Conservation (phyloP, 2,329 filamentous ascomycete genomes). For the Scolecobasidium constrictum region DNA sequence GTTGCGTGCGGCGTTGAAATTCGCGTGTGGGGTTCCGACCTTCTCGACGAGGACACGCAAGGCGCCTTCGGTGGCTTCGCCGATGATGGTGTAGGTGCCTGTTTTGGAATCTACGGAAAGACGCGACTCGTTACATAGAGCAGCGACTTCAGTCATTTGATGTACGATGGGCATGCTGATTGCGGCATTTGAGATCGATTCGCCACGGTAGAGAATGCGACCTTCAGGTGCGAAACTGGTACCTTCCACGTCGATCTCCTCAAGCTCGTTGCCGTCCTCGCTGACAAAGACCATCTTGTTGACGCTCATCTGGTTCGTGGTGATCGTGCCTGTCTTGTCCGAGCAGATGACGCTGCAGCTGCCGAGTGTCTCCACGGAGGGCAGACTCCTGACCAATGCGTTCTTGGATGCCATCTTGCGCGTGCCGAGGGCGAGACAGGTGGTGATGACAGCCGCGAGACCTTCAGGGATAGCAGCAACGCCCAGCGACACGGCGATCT, state of each 20-base stretch:
- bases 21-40: conserved; percentile 67
- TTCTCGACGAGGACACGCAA: conserved; percentile 88
- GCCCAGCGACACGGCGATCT: conserved; percentile 96
- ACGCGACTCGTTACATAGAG: conserved; percentile 80
- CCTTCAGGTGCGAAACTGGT: conserved; percentile 86
- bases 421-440: conserved; percentile 88
- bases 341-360: conserved; percentile 99
- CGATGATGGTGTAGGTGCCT: conserved; percentile 67
- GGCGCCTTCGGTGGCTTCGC: conserved; percentile 91
- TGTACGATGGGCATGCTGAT: conserved; percentile 64
- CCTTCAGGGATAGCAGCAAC: conserved; percentile 97
- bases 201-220: conserved; percentile 57
- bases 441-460: conserved; percentile 97
- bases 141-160: conserved; percentile 60
- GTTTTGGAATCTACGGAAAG: conserved; percentile 72
- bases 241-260: conserved; percentile 82
- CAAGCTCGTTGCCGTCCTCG: conserved; percentile 60
- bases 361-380: conserved; percentile 92
- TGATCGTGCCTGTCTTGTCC: conserved; percentile 96
- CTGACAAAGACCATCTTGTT: conserved; percentile 81
- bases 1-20: conserved; percentile 41
- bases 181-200: conserved; percentile 56
- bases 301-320: conserved; percentile 99
- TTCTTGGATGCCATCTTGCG: conserved; percentile 99
- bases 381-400: conserved; percentile 88